Evolutionary conservation across 2,329 filamentous ascomycete species (phyloP), one percentile per base, ranked within the genome.

Genomic region (Penicillium sp.): DNA sequence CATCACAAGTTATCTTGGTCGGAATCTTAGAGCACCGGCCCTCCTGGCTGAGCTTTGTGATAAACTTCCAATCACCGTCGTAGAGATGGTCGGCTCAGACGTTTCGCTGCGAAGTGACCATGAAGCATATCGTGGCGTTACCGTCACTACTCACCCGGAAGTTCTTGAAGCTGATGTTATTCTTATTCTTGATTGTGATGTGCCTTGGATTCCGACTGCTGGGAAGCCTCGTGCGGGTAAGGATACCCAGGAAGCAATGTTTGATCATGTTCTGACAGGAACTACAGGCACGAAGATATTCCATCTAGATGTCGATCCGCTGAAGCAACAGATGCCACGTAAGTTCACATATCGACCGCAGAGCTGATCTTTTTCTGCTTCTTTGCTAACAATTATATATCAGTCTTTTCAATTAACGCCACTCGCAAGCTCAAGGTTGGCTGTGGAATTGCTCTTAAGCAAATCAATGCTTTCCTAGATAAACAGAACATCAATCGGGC

Each of bases 121-220:
- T 53, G 72, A 73, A 21, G 84, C 78, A 1, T 90, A 84, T 77
- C 73, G 90, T 2, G 88, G 92, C 1, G 75, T 93, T 36, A 82
- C 86, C 44, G 93, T 87, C 64, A 91, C 90, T 13, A 82, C 83
- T 8, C 88, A 94, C 50, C 84, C 89, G 3, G 81, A 81, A 44
- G 89, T 96, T 70, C 82, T 81, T 53, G 84, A 84, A 1, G 90
- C 93, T 1, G 93, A 96, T 70, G 85, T 90, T 6, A 93, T 96
- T 58, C 65, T 96, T 0, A 87, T 96, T 5, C 66, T 96, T 27
- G 89, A 96, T 73, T 93, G 90, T 62, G 92, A 96, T 68, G 91
- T 96, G 0, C 92, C 93, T 0, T 96, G 91, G 91, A 93, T 97
- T 58, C 86, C 87, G 13, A 93, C 90, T 0, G 84, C 85, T 58